Evolutionary conservation across 257 asterid genomes (phyloP).

Genomic region (Fraxinus anomala): DNA sequence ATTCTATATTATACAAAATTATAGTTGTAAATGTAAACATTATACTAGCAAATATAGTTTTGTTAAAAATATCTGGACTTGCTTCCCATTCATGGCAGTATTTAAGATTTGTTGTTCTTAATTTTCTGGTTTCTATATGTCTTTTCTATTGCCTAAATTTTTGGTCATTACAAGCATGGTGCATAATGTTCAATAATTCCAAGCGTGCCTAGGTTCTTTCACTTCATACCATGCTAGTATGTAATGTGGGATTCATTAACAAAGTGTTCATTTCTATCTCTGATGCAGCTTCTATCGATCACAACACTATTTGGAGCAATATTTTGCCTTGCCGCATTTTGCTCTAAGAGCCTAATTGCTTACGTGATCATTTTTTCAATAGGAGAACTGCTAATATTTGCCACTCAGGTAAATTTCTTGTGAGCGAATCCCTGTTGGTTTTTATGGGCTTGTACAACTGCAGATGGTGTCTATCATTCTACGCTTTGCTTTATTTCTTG

Average conservation of each 20-base stretch:
- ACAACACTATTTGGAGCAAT: constrained; percentile 66
- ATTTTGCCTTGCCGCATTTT: constrained; percentile 84
- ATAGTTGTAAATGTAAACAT: no score
- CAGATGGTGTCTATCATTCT: not conserved
- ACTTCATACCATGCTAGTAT: not conserved
- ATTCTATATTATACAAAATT: no score
- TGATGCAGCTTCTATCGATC: constrained; percentile 70
- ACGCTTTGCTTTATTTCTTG: not conserved
- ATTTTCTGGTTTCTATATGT: not conserved
- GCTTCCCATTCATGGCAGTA: not conserved
- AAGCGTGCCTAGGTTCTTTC: not conserved
- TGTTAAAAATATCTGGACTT: not conserved
- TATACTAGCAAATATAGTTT: no score
- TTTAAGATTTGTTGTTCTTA: not conserved
- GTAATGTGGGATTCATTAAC: not conserved
- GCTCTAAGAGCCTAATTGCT: constrained; percentile 63
- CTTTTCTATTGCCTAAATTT: not conserved
- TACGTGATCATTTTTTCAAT: constrained; percentile 66
- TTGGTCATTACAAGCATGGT: not conserved
- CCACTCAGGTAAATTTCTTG: constrained; percentile 70
- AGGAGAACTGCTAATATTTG: constrained; percentile 81
- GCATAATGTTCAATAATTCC: not conserved
- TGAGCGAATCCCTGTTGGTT: constrained; percentile 9
- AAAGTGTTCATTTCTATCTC: not conserved
- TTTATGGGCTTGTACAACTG: not conserved